Evolutionary conservation across 1,139 yeast genomes (phyloP).

Genomic region (Diutina scorzettiae): DNA sequence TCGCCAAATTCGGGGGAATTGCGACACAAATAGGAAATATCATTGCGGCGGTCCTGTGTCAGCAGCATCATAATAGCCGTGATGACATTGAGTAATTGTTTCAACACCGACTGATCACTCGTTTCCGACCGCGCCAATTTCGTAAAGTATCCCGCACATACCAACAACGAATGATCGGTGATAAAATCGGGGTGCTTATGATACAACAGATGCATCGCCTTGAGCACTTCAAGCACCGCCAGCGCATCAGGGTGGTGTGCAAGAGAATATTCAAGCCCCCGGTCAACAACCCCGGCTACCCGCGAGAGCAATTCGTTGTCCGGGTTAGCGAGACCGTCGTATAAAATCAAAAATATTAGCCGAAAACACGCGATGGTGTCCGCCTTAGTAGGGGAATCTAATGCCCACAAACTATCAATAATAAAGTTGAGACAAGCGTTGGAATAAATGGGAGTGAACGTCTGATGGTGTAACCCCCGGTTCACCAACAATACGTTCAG

Average conservation of each 20-base stretch:
- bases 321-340: background rate
- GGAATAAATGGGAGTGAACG: background rate
- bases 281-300: background rate
- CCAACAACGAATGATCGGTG: background rate
- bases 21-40: background rate
- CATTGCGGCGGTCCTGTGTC: background rate
- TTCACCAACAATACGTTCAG: conserved; percentile 3
- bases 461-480: background rate
- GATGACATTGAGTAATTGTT: background rate
- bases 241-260: conserved; percentile 1
- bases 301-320: background rate
- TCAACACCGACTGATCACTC: background rate
- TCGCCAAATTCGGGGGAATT: background rate
- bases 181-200: conserved; percentile 1
- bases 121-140: background rate
- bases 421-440: background rate
- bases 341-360: background rate
- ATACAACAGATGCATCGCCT: conserved; percentile 3
- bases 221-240: conserved; percentile 5
- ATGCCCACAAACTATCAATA: background rate
- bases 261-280: background rate
- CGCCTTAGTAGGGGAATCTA: background rate
- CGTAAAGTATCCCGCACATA: background rate
- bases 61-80: background rate
- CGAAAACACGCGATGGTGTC: background rate